Base-by-base conservation (phyloP, 2,329 filamentous ascomycete genomes). In the Ilyonectria sp. region DNA sequence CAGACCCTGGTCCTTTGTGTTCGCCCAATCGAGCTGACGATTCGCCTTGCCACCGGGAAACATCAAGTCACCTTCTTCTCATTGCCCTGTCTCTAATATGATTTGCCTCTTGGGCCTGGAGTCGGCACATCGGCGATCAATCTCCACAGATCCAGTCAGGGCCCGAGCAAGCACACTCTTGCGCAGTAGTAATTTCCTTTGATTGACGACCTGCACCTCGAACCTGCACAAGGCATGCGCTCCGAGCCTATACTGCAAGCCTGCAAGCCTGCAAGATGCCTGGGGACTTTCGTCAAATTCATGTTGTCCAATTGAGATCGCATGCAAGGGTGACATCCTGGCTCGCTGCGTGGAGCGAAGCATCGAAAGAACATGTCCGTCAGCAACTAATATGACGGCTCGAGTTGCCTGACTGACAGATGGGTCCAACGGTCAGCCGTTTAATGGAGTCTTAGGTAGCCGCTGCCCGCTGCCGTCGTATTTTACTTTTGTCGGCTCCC, bases 31-130 rank as follows among this genome's bases (percentile, higher is more conserved):
- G 53, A 53, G 15, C 19, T 40, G 58, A 35, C 53, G 15, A 58
- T 54, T 64, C 49, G 59, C 40, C 58, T 73, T 67, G 71, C 74
- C 72, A 74, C 74, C 54, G 57, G 67, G 60, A 69, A 72, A 69
- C 65, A 64, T 69, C 65, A 67, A 63, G 44, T 40, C 52, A 37
- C 64, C 57, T 63, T 70, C 56, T 60, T 62, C 40, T 53, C 31
- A 43, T 50, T 37, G 54, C 29, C 52, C 49, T 37, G 29, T 47
- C 60, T 63, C 52, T 58, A 44, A 63, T 70, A 57, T 74, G 71
- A 74, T 75, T 75, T 68, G 71, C 49, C 60, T 63, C 44, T 56
- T 55, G 21, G 19, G 40, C 43, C 58, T 55, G 54, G 52, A 59
- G 43, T 37, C 53, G 64, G 57, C 40, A 63, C 70, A 53, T 65